Conservation (phyloP, 1,139 yeast genomes). For the Protomyces gravidus region DNA sequence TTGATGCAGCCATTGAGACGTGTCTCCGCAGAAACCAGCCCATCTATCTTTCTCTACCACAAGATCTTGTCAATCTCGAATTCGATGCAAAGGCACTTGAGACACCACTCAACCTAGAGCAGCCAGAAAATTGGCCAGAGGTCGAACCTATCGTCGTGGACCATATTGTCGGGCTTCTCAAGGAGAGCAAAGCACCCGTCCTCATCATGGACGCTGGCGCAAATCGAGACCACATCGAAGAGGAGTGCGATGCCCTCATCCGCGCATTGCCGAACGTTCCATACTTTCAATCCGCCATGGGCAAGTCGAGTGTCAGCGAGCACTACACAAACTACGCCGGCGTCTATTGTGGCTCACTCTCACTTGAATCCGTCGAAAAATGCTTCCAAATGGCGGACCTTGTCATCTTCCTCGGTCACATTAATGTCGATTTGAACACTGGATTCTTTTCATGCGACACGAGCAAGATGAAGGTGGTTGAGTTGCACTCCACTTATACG, state of each 20-base stretch:
- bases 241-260: slow-evolving; percentile 49
- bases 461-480: slow-evolving; percentile 39
- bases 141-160: slow-evolving; percentile 52
- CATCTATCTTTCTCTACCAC: slow-evolving; percentile 72
- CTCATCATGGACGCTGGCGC: slow-evolving; percentile 65
- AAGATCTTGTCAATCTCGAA: slow-evolving; percentile 40
- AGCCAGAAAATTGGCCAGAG: slow-evolving; percentile 50
- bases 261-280: slow-evolving; percentile 45
- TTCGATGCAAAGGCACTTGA: slow-evolving; percentile 35
- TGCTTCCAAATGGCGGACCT: slow-evolving; percentile 42
- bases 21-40: slow-evolving; percentile 62
- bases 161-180: slow-evolving; percentile 13
- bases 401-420: slow-evolving; percentile 44
- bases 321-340: slow-evolving; percentile 54
- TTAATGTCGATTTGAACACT: slow-evolving; percentile 45
- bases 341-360: slow-evolving; percentile 54
- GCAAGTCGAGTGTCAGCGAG: slow-evolving; percentile 63
- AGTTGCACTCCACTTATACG: slow-evolving; percentile 1
- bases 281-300: slow-evolving; percentile 48
- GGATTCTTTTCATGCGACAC: slow-evolving; percentile 46
- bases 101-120: slow-evolving; percentile 45
- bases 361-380: slow-evolving; percentile 46
- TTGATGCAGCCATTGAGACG: slow-evolving; percentile 52
- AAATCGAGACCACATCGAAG: slow-evolving; percentile 50
- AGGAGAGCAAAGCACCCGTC: slow-evolving; percentile 13